These are phyloP conservation scores for Penicillium pulvis DNA, from an alignment of 495 filamentous ascomycete species.

Conservation along the genomic window DNA sequence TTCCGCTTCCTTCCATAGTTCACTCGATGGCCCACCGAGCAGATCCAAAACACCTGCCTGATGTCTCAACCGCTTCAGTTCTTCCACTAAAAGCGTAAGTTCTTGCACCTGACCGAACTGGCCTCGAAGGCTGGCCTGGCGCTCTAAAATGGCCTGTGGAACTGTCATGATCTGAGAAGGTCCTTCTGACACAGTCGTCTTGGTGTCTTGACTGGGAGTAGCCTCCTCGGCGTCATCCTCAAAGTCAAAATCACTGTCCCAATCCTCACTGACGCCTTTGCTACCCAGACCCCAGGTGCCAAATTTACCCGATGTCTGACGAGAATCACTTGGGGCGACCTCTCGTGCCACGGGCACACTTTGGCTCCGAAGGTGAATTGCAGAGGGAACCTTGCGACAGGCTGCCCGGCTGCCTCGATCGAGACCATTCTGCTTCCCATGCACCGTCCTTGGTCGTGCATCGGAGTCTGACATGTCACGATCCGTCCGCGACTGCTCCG, in stretches of 20 bases:
- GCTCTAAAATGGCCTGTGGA: conserved; percentile 78
- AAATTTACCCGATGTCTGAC: conserved; percentile 72
- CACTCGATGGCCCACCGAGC: conserved; percentile 59
- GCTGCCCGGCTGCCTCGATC: conserved; percentile 70
- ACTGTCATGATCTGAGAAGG: conserved; percentile 63
- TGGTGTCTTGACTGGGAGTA: conserved; percentile 27
- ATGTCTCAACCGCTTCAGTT: conserved; percentile 69
- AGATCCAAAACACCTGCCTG: conserved; percentile 67
- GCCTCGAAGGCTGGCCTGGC: conserved; percentile 80
- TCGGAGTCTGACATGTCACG: conserved; percentile 53
- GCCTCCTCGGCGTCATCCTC: conserved; percentile 51
- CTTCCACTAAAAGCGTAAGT: conserved; percentile 77
- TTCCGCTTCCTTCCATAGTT: conserved; percentile 84
- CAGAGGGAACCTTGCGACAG: conserved; percentile 74
- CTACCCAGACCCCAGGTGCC: conserved; percentile 85
- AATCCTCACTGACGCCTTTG: conserved; percentile 82
- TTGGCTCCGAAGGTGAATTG: conserved; percentile 85
- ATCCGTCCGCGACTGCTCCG: conserved; percentile 65
- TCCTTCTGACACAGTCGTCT: conserved; percentile 21
- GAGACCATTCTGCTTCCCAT: conserved; percentile 81
- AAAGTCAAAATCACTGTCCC: conserved; percentile 83
- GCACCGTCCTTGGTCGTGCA: conserved; percentile 80
- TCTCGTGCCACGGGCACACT: conserved; percentile 90
- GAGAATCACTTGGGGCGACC: conserved; percentile 51
- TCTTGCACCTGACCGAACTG: conserved; percentile 88